Percentiles rank a stretch among this genome's conserved stretches.
phyloP scores from a whole-genome alignment of 768 basidiomycete genomes.

The Lentinula sp. region DNA sequence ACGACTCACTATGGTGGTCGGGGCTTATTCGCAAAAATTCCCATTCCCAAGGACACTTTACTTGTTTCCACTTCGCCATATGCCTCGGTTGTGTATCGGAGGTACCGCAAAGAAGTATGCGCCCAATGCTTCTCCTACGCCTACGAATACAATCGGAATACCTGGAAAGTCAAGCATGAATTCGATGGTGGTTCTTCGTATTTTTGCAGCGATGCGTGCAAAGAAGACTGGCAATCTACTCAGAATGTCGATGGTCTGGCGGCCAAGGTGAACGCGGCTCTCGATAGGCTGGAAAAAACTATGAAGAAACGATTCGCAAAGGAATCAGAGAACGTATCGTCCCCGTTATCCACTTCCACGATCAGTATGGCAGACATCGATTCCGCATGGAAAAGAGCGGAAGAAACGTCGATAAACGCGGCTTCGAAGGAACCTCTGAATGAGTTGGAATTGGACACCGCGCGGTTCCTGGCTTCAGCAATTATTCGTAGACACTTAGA shows the following conservation, averaged over 20 bases:
- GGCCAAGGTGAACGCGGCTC: constrained; percentile 23
- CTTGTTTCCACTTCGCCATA: constrained; percentile 45
- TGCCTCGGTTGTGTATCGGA: constrained; percentile 50
- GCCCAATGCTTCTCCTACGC: constrained; percentile 60
- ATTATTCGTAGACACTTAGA: constrained; percentile 39
- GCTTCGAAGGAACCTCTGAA: constrained; percentile 24
- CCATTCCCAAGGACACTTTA: constrained; percentile 35
- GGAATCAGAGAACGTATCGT: constrained; percentile 14
- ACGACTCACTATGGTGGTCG: constrained; percentile 45
- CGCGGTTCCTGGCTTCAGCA: constrained; percentile 47
- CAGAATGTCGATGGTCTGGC: constrained; percentile 23
- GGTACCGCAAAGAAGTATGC: constrained; percentile 64
- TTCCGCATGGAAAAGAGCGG: constrained; percentile 37
- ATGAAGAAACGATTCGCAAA: constrained; percentile 18
- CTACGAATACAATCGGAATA: constrained; percentile 39
- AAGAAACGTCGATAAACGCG: constrained; percentile 21
- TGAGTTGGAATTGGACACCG: constrained; percentile 55
- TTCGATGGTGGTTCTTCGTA: constrained; percentile 25
- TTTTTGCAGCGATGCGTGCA: constrained; percentile 53
- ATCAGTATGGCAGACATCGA: constrained; percentile 37
- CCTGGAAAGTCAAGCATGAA: constrained; percentile 38
- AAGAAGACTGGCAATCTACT: constrained; percentile 34
- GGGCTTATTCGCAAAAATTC: constrained; percentile 40
- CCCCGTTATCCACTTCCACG: constrained; percentile 1
- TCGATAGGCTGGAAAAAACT: constrained; percentile 27